A percentile compares a stretch with the other conserved stretches of the same genome.
Evolutionary conservation across 768 basidiomycete species (phyloP).

Genomic region (Tricholoma terreum): DNA sequence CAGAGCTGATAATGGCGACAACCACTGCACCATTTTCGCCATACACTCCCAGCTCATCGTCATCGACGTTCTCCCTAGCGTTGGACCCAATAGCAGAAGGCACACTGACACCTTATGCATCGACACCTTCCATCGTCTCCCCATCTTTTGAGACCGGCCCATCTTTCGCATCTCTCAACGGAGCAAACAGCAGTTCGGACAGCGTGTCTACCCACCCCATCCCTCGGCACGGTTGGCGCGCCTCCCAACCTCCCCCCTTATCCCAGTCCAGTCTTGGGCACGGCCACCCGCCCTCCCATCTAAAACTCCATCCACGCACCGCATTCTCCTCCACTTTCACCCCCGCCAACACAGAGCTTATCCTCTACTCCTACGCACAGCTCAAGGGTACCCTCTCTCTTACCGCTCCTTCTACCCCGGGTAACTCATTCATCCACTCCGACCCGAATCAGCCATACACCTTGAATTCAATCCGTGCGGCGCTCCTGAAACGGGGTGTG

Average conservation of each 20-base stretch:
- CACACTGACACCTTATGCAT: conserved; percentile 29
- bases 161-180: conserved; percentile 23
- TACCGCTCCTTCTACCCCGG: conserved; percentile 36
- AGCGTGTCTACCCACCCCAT: conserved; percentile 35
- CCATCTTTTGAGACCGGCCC: conserved; percentile 33
- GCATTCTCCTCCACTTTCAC: conserved; percentile 46
- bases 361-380: conserved; percentile 85
- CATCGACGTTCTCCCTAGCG: conserved; percentile 45
- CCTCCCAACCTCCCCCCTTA: conserved; percentile 12
- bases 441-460: conserved; percentile 44
- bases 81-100: conserved; percentile 48
- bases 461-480: conserved; percentile 46
- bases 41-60: conserved; percentile 40
- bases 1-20: conserved; percentile 32
- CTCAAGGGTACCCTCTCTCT: conserved; percentile 66
- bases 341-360: conserved; percentile 56
- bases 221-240: conserved; percentile 27
- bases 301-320: conserved; percentile 28
- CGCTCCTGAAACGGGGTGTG: conserved; percentile 45
- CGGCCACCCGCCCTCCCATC: conserved; percentile 40
- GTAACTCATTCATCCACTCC: conserved; percentile 21
- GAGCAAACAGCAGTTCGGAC: conserved; percentile 21
- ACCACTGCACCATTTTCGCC: conserved; percentile 22
- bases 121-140: conserved; percentile 35
- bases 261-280: conserved; percentile 48